These are phyloP conservation scores for Sporothrix brunneoviolacea DNA, from an alignment of 2,329 filamentous ascomycete species.

Conservation along the genomic window DNA sequence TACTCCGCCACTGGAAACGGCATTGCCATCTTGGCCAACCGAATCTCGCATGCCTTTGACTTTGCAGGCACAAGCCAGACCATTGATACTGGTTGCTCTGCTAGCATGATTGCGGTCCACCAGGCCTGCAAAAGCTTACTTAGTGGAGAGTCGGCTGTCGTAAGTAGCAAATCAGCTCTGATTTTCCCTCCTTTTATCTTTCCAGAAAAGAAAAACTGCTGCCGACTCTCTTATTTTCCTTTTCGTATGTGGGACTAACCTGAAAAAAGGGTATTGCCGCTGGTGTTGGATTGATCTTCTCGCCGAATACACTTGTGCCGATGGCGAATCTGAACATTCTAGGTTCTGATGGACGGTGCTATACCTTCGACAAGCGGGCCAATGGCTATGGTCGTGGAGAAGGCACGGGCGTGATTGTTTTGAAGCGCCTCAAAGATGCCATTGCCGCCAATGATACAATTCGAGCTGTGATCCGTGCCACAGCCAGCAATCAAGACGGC, in stretches of 20 bases:
- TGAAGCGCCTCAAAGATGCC: slow-evolving; percentile 54
- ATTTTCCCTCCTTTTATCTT: no score
- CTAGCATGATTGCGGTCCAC: slow-evolving; percentile 48
- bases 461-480: slow-evolving; percentile 48
- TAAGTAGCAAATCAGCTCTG: slow-evolving; percentile 13
- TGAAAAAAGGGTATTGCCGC: slow-evolving; percentile 38
- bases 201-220: no score
- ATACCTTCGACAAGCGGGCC: slow-evolving; percentile 51
- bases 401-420: slow-evolving; percentile 50
- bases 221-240: background rate
- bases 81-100: slow-evolving; percentile 54
- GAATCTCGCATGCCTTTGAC: slow-evolving; percentile 50
- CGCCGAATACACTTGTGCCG: slow-evolving; percentile 48
- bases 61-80: slow-evolving; percentile 50
- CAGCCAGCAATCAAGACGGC: slow-evolving; percentile 51
- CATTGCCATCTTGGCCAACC: slow-evolving; percentile 48
- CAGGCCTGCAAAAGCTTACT: slow-evolving; percentile 44
- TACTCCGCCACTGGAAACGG: slow-evolving; percentile 49
- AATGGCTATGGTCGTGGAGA: slow-evolving; percentile 61
- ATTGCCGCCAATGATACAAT: slow-evolving; percentile 53
- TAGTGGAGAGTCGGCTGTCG: slow-evolving; percentile 36
- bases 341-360: slow-evolving; percentile 43
- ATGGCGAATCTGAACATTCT: slow-evolving; percentile 50
- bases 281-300: slow-evolving; percentile 47
- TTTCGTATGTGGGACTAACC: slow-evolving; percentile 18